Evolutionary conservation across 2,329 filamentous ascomycete genomes (phyloP), one percentile per base, ranked within the genome.

Genomic region (Talaromyces sp.): DNA sequence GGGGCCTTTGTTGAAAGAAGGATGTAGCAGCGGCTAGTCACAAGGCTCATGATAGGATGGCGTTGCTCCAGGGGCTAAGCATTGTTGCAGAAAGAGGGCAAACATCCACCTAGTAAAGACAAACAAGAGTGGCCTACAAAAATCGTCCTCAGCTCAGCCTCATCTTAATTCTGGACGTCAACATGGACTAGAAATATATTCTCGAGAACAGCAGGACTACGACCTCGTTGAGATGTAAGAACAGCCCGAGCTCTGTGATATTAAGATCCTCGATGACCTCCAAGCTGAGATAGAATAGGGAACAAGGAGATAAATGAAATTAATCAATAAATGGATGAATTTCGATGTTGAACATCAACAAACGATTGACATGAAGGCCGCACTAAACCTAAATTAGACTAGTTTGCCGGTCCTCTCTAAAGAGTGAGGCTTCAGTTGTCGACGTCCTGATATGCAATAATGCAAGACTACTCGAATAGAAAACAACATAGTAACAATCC

Each of bases 341-440:
- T 59, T 59, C 6, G 56, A 59, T 41, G 56, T 43, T 27, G 35
- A 58, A 58, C 35, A 31, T 59, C 39, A 41, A 45, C 22, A 59
- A 45, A 45, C 10, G 56, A 33, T 3, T n/a, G 56, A 59, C 22
- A 33, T n/a, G 35, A 4, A 33, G 31, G 17, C 10, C 1, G 27
- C 37, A 17, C 56, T 45, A 43, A 15, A 11, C 56, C 37, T 8
- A 45, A 59, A 31, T n/a, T n/a, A 19, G 56, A 17, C 37, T 59
- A 59, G 37, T 6, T 2, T 39, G 33, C 11, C 31, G 27, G 11
- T 1, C 33, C 33, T 25, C 27, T 15, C n/a, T 3, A 13, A 37
- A 15, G 19, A 37, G 11, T 54, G 49, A 52, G 27, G 8, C 27
- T 17, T 31, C 1, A 31, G 25, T 15, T 22, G n/a, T 22, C n/a